Evolutionary conservation across 1,284 basidiomycete genomes (phyloP), one percentile per base, ranked within the genome.

Genomic region (Agaricales sp.): DNA sequence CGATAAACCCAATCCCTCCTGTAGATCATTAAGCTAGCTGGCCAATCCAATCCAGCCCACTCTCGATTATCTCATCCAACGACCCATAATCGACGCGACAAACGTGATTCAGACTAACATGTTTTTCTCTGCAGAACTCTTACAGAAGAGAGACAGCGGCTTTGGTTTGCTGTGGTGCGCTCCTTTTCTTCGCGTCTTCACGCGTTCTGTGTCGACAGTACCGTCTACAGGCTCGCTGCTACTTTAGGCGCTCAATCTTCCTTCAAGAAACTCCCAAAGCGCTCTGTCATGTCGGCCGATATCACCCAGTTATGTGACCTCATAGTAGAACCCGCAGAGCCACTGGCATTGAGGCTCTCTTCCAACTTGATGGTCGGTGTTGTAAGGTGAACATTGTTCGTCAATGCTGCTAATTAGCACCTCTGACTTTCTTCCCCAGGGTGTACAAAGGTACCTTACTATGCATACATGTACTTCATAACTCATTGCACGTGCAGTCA

Each of bases 341-440:
- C 91, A 35, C 72, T 94, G 39, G 89, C 90, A 1, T 67, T 94
- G 49, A 74, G 90, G 44, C 68, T 93, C 50, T 91, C 89, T 11
- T 90, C 88, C 52, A 89, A 89, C 59, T 66, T 94, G 26, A 82
- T 94, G 70, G 82, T 92, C 50, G 91, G 90, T 3, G 90, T 87
- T 18, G 85, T 83, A 19, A 79, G 91, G 90, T 92, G 61, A 54
- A 76, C 57, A 50, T 8, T 50, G 51, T 18, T 57, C 58, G 19
- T 47, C 50, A 19, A 43, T 19, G 30, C 39, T n/a, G 6, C 13
- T 18, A 8, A 6, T 8, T 4, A 41, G 39, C 39, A 8, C 19
- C n/a, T 41, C 39, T 41, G 39, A 41, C 8, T 14, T 30, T 8
- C 38, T 55, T 59, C 60, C 21, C 19, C 54, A 86, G 83, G 2